Evolutionary conservation across 2,329 filamentous ascomycete genomes (phyloP), one percentile per base, ranked within the genome.

Genomic region (Blumeria hordei): DNA sequence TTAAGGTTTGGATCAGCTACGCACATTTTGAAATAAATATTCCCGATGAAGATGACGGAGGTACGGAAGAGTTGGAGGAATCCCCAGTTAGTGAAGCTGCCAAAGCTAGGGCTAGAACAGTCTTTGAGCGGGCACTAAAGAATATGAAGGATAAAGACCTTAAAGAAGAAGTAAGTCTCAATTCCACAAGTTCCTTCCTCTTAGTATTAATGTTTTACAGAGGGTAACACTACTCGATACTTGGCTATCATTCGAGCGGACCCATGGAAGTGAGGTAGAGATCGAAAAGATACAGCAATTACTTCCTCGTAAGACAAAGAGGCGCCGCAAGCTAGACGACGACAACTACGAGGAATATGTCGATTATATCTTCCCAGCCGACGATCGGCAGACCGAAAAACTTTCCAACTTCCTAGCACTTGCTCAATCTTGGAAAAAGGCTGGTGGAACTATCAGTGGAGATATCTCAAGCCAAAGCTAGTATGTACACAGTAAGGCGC

Each of bases 1-100:
- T 95, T 73, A 98, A 96, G 73, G 92, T 98, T 57, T 98, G 92
- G 92, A 94, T 92, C 68, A 90, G 85, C 67, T 98, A 90, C 69
- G 92, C 92, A n/a, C 85, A 93, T 67, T 96, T 98, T 65, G 92
- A 98, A 69, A 86, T 96, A 71, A 90, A 92, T 66, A 81, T 94
- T 0, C 87, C 88, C 47, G 88, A 94, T 56, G 76, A 72, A 11
- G 73, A 77, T 18, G 80, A 74, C 10, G 70, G 69, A 3, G 70
- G 71, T 10, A 72, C 75, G 9, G 73, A 73, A 3, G 71, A 76
- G 18, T 18, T 14, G 28, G 18, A 34, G 14, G 53, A 54, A 44
- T 14, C 16, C 12, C 76, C 74, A 1, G 76, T 94, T 64, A 87
- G 83, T 68, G 86, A 92, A 21, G 81, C 81, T 57, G 88, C 90